Evolutionary conservation across 768 basidiomycete genomes (phyloP).

Genomic region (Pholiota microspora): DNA sequence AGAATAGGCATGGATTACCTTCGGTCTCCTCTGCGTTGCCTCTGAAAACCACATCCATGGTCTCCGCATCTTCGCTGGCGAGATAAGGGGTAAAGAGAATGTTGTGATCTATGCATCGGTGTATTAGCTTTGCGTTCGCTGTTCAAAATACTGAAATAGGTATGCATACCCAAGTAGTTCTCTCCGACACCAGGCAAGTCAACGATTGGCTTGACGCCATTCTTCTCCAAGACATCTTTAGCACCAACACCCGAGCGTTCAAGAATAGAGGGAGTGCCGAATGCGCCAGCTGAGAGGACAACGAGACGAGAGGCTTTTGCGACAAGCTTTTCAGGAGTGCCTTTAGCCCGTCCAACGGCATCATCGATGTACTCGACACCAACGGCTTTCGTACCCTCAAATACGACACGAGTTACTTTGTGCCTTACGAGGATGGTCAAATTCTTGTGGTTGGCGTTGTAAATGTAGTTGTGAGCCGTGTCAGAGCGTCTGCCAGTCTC

Average conservation of each 20-base stretch:
- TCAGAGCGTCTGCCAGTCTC: conserved; percentile 56
- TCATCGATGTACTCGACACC: conserved; percentile 52
- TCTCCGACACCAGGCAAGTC: conserved; percentile 79
- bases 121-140: too few relatives aligned
- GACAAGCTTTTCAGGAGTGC: conserved; percentile 16
- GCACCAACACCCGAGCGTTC: conserved; percentile 64
- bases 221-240: conserved; percentile 38
- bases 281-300: conserved; percentile 49
- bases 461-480: conserved; percentile 48
- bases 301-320: conserved; percentile 43
- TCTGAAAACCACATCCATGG: conserved; percentile 46
- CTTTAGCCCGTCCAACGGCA: conserved; percentile 23
- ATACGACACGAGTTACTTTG: conserved; percentile 43
- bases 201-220: conserved; percentile 47
- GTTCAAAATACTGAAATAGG: too few relatives aligned
- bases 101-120: conserved; percentile 42
- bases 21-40: conserved; percentile 35
- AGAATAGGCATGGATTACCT: too few relatives aligned
- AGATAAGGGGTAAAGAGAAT: conserved; percentile 35
- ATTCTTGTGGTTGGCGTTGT: conserved; percentile 40
- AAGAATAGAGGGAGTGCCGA: conserved; percentile 55
- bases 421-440: conserved; percentile 35
- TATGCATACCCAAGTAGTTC: conserved; percentile 48
- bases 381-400: conserved; percentile 44
- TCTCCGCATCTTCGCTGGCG: conserved; percentile 43